Evolutionary conservation across 2,329 filamentous ascomycete genomes (phyloP), one percentile per base, ranked within the genome.

Genomic region (Pestalotiopsis sp.): DNA sequence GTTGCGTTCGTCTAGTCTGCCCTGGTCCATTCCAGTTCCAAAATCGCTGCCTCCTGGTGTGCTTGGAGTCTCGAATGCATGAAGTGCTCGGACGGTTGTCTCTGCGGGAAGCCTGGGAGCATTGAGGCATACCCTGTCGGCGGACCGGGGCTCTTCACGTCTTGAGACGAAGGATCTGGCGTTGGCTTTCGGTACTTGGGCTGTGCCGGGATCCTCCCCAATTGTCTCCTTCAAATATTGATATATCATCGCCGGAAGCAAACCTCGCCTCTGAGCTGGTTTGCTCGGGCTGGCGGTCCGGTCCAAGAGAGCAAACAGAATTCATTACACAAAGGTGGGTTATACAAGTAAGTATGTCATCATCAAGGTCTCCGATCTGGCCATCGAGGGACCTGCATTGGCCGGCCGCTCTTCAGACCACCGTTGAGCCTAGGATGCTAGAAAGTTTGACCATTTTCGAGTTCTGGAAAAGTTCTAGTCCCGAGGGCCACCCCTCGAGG

Each of bases 401-500:
- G 3, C 59, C 4, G 36, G 31, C 57, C 57, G 27, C 4, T 36
- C 2, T 64, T 31, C n/a, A 39, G 39, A 25, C 62, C 39, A 49
- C 23, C 31, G 14, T 27, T 45, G 25, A 23, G 14, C 23, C 23
- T 13, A 14, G 23, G 27, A 20, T 23, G 31, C 31, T 39, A 64
- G 20, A 36, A 23, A 36, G 38, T n/a, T 25, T 4, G 38, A 6
- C 14, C 14, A 3, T 25, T 38, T 14, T 41, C 14, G 41, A 31
- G n/a, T 49, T 64, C 62, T 64, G 62, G 62, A 64, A 64, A 25
- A 12, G 39, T 49, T 64, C 62, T 64, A 64, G 62, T 64, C 39
- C 31, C 31, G 31, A 36, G 39, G 38, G 7, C 62, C 31, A 36
- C 31, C 36, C n/a, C 23, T 62, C 25, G 59, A 62, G 25, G 59